Conservation (phyloP, 257 asterid genomes). For the Primulina eburnea region DNA sequence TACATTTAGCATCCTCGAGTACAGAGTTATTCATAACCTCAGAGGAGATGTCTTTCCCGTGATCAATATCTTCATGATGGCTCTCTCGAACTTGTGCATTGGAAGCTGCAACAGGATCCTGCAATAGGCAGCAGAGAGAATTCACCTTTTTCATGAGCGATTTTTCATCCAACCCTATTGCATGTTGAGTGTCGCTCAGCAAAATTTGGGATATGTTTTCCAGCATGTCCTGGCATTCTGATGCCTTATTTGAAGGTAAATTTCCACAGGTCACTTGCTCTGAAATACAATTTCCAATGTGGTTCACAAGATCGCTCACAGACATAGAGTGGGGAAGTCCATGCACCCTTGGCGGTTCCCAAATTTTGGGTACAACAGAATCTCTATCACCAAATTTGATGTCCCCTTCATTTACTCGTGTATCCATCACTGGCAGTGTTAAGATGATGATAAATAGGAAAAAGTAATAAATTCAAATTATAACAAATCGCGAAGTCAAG, state of each 20-base stretch:
- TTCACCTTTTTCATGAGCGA: slow-evolving; percentile 78
- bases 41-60: slow-evolving; percentile 30
- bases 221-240: slow-evolving; percentile 60
- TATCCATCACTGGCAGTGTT: slow-evolving; percentile 40
- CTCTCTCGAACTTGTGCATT: slow-evolving; percentile 34
- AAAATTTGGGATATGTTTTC: slow-evolving; percentile 45
- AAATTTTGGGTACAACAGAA: slow-evolving; percentile 29
- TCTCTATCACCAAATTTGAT: slow-evolving; percentile 23
- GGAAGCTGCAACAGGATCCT: slow-evolving; percentile 43
- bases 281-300: slow-evolving; percentile 54
- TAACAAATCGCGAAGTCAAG: background rate
- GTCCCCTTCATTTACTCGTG: slow-evolving; percentile 44
- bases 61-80: slow-evolving; percentile 26
- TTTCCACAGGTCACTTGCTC: slow-evolving; percentile 62
- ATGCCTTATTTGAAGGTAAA: slow-evolving; percentile 48
- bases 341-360: slow-evolving; percentile 34
- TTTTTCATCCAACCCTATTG: slow-evolving; percentile 64
- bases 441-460: slow-evolving; percentile 3
- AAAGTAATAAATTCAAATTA: slow-evolving; percentile 17
- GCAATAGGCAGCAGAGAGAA: slow-evolving; percentile 67
- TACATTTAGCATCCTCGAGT: slow-evolving; percentile 21
- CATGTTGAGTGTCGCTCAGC: slow-evolving; percentile 49
- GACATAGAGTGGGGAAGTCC: slow-evolving; percentile 58
- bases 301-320: slow-evolving; percentile 66
- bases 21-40: slow-evolving; percentile 24